Base-by-base conservation (phyloP, 2,329 filamentous ascomycete genomes). In the Penicillium sp. region DNA sequence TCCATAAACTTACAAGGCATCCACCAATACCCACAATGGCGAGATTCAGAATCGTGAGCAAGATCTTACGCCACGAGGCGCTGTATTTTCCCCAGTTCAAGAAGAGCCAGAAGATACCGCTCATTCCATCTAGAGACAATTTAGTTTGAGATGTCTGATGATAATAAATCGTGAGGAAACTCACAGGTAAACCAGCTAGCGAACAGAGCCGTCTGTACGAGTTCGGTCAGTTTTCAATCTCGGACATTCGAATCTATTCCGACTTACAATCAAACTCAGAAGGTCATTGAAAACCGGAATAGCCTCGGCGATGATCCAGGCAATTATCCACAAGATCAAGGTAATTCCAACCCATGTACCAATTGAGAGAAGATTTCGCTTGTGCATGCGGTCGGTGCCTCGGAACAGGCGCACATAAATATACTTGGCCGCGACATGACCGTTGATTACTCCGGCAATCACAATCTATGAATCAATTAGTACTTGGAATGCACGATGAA, bases 261-360 rank as follows among this genome's bases (percentile, higher is more conserved):
- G 10, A 27, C 25, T 27, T 11, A 27, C 25, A 45, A 84, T 76
- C 25, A 85, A 62, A 6, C 76, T 77, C 17, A 85, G 65, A 9
- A 86, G 64, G 35, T 79, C 71, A 52, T 75, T 77, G 65, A 85
- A 86, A 30, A 77, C 74, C 1, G 82, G 82, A 6, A 86, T 79
- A 0, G 77, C 76, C 59, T 82, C 77, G 8, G 81, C 80, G 39
- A 86, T 79, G 38, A 85, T 60, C 69, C 77, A 82, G 2, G 79
- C 76, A 11, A 82, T 51, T 2, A 76, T 52, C 76, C 80, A 85
- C 28, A 76, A 62, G 7, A 53, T 59, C 0, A 71, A 55, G 1
- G 74, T 72, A 30, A 85, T 74, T 2, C 45, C 69, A 9, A 77
- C 50, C 82, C 82, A 85, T n/a, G 70, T 70, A 1, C 70, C 58